Conservation (phyloP, 495 filamentous ascomycete genomes). For the Penicillium crystallinum region DNA sequence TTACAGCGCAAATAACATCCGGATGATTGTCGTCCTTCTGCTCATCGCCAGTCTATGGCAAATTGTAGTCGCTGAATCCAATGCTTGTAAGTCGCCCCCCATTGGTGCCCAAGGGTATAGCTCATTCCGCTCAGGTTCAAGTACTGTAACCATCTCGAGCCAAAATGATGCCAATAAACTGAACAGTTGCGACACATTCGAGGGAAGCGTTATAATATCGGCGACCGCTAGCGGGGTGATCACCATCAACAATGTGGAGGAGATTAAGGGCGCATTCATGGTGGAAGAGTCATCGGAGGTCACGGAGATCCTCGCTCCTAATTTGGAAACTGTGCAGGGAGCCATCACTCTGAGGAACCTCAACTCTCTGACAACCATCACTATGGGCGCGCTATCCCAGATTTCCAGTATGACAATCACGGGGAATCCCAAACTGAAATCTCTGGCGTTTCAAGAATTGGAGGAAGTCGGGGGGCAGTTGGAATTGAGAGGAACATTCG, state of each 20-base stretch:
- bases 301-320: slow-evolving; percentile 12
- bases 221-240: slow-evolving; percentile 22
- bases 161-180: slow-evolving; percentile 27
- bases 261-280: slow-evolving; percentile 23
- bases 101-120: neutral
- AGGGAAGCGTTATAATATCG: slow-evolving; percentile 23
- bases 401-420: slow-evolving; percentile 19
- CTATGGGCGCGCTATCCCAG: slow-evolving; percentile 11
- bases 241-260: slow-evolving; percentile 20
- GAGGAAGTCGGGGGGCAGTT: slow-evolving; percentile 25
- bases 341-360: slow-evolving; percentile 20
- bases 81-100: neutral
- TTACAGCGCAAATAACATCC: neutral
- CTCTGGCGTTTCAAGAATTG: slow-evolving; percentile 19
- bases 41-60: neutral
- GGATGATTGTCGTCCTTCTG: neutral
- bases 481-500: slow-evolving; percentile 22
- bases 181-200: slow-evolving; percentile 21
- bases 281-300: slow-evolving; percentile 16
- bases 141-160: slow-evolving; percentile 20
- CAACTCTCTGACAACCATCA: slow-evolving; percentile 14
- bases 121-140: slow-evolving; percentile 16
- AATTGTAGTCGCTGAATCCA: neutral
- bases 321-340: slow-evolving; percentile 23
- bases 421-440: slow-evolving; percentile 18